Evolutionary conservation across 148 eudicot species (phyloP).

Genomic region (Dysphania ambrosioides): DNA sequence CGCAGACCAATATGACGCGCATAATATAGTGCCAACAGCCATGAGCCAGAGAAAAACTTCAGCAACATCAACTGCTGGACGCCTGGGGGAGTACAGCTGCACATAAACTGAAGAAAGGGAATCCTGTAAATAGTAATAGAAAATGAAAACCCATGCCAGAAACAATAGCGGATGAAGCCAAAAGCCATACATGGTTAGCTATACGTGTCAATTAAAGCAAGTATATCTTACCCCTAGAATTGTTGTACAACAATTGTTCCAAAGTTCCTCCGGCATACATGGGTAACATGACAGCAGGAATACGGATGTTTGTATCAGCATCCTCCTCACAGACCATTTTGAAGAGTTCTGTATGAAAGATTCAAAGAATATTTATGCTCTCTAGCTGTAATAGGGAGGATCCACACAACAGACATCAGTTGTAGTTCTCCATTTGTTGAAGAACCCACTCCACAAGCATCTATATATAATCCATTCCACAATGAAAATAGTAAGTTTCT

Average conservation of each 20-base stretch:
- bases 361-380: slow-evolving; percentile 4
- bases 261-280: slow-evolving; percentile 67
- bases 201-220: slow-evolving; percentile 5
- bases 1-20: slow-evolving; percentile 99
- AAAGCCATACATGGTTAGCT: not conserved
- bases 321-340: slow-evolving; percentile 98
- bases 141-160: slow-evolving; percentile 25
- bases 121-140: slow-evolving; percentile 36
- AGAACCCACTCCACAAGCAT: not conserved
- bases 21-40: slow-evolving; percentile 91
- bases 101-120: slow-evolving; percentile 71
- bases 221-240: slow-evolving; percentile 49
- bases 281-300: slow-evolving; percentile 94
- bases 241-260: slow-evolving; percentile 47
- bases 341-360: slow-evolving; percentile 69
- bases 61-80: slow-evolving; percentile 88
- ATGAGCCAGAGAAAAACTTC: slow-evolving; percentile 98
- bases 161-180: slow-evolving; percentile 11
- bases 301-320: slow-evolving; percentile 56
- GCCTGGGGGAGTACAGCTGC: slow-evolving; percentile 91
- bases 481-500: not conserved
- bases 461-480: not conserved
- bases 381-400: not conserved
- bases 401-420: not conserved
- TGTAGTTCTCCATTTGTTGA: not conserved